These are phyloP conservation scores for Citrus sinensis DNA, from an alignment of 345 rosid species.

Conservation along the genomic window DVS_A1.0 CM039161.1:6079001-6079500, in stretches of 20 bases:
- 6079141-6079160: constrained; percentile 29
- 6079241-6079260: constrained; percentile 53
- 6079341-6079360: constrained; percentile 60
- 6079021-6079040: no score
- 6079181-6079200: constrained; percentile 48
- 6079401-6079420: constrained; percentile 61
- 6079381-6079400: constrained; percentile 70
- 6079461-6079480: constrained; percentile 52
- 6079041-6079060: no score
- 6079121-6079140: constrained; percentile 59
- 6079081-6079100: no score
- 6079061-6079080: no score
- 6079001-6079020: no score
- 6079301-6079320: background rate
- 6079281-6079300: constrained; percentile 30
- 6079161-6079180: constrained; percentile 29
- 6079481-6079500: constrained; percentile 51
- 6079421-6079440: constrained; percentile 84
- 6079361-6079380: constrained; percentile 63
- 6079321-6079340: no score
- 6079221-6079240: constrained; percentile 72
- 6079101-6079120: constrained; percentile 27
- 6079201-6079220: constrained; percentile 73
- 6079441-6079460: constrained; percentile 69
- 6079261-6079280: no score